Evolutionary conservation across 2,329 filamentous ascomycete species (phyloP).

Genomic region (Akanthomyces dipterigenus): DNA sequence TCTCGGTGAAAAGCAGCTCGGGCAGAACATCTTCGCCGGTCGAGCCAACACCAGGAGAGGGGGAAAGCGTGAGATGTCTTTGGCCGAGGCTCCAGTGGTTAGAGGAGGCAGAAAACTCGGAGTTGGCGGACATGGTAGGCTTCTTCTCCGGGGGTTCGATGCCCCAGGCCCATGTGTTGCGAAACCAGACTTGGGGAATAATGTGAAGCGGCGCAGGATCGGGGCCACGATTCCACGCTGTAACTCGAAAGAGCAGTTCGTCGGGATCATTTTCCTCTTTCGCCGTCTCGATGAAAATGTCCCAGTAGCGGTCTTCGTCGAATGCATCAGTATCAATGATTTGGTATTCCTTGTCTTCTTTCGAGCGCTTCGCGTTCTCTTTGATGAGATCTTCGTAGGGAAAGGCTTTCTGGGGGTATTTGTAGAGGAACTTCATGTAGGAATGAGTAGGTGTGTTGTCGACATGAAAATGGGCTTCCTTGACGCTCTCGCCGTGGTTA

Average conservation of each 20-base stretch:
- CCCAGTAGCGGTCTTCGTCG: conserved; percentile 87
- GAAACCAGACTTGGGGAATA: conserved; percentile 91
- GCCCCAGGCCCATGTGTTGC: conserved; percentile 96
- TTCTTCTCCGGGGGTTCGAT: conserved; percentile 69
- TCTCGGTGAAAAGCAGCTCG: conserved; percentile 85
- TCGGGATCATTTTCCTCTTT: conserved; percentile 91
- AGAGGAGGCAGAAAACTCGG: conserved; percentile 65
- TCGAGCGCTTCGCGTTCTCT: conserved; percentile 72
- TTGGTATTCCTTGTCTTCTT: conserved; percentile 81
- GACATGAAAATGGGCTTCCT: conserved; percentile 92
- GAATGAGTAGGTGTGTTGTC: conserved; percentile 89
- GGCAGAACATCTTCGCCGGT: conserved; percentile 80
- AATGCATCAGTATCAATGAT: conserved; percentile 85
- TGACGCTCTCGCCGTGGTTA: conserved; percentile 95
- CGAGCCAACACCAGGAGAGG: conserved; percentile 76
- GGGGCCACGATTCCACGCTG: conserved; percentile 90
- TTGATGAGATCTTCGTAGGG: conserved; percentile 83
- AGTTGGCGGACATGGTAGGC: conserved; percentile 64
- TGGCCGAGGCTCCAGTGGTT: conserved; percentile 75
- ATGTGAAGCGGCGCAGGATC: conserved; percentile 90
- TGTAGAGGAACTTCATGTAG: conserved; percentile 99
- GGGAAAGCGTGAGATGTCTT: conserved; percentile 76
- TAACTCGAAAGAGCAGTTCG: conserved; percentile 87
- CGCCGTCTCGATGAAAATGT: conserved; percentile 93
- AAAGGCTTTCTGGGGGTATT: conserved; percentile 87